Percentiles rank a stretch among this genome's conserved stretches.
Evolutionary conservation across 73 alveolate species (phyloP).

Genomic region (Effrenium voratum): DNA sequence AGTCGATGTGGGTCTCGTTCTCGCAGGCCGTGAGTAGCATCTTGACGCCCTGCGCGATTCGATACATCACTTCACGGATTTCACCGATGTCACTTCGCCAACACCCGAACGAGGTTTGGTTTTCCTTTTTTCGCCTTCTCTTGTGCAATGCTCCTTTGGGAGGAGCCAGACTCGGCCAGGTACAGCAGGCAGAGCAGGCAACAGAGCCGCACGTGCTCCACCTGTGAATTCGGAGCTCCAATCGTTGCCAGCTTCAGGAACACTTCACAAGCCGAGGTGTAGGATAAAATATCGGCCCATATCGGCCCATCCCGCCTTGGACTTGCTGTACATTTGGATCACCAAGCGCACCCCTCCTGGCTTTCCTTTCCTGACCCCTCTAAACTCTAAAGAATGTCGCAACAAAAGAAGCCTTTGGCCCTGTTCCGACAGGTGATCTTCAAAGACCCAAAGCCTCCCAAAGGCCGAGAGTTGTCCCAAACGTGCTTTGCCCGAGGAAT

Average conservation of each 20-base stretch:
- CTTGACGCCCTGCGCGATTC: slow-evolving; percentile 57
- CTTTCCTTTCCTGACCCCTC: too few relatives aligned
- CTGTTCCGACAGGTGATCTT: too few relatives aligned
- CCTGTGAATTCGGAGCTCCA: background rate
- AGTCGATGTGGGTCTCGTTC: slow-evolving; percentile 89
- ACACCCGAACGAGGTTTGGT: background rate
- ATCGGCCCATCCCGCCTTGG: slow-evolving; percentile 16
- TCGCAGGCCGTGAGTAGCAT: slow-evolving; percentile 90
- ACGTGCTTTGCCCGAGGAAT: background rate
- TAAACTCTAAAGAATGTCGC: too few relatives aligned
- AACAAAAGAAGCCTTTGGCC: too few relatives aligned
- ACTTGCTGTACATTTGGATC: slow-evolving; percentile 88
- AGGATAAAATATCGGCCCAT: background rate
- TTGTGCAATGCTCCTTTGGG: slow-evolving; percentile 72
- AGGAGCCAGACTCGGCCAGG: slow-evolving; percentile 66
- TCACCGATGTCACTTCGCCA: too few relatives aligned
- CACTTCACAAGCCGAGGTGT: too few relatives aligned
- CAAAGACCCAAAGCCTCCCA: too few relatives aligned
- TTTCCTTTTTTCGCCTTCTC: slow-evolving; percentile 43
- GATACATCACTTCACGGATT: too few relatives aligned
- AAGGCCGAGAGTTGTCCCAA: background rate
- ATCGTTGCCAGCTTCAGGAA: background rate
- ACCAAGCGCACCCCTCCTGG: slow-evolving; percentile 55
- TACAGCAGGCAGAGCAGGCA: slow-evolving; percentile 81
- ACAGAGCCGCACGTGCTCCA: slow-evolving; percentile 86